Percentiles rank a stretch among this genome's conserved stretches.
These are phyloP conservation scores for Capillidium heterosporum DNA, from an alignment of 371 early-diverging fungal genomes.

Conservation along the genomic window DNA sequence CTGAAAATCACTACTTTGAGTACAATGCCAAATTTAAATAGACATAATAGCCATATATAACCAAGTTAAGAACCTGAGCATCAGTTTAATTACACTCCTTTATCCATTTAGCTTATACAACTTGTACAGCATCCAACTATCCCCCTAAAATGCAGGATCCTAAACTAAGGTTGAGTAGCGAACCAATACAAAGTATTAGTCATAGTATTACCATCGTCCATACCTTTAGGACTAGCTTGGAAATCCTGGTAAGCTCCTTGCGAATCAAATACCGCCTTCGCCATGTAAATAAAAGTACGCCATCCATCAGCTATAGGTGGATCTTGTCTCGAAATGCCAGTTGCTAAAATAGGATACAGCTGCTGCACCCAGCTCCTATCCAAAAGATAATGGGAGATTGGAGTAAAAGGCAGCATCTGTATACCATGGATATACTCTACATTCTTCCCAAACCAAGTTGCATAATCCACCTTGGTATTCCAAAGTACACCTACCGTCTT, in stretches of 20 bases:
- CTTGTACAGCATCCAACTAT: no score
- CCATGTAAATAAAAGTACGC: slow-evolving; percentile 31
- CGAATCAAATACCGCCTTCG: slow-evolving; percentile 27
- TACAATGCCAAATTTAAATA: no score
- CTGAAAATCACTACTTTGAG: no score
- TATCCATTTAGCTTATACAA: no score
- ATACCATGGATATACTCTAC: slow-evolving; percentile 59
- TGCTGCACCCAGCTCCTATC: slow-evolving; percentile 31
- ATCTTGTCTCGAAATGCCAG: slow-evolving; percentile 7
- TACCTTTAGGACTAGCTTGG: background rate
- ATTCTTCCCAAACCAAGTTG: slow-evolving; percentile 12
- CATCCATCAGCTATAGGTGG: slow-evolving; percentile 21
- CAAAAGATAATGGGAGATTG: slow-evolving; percentile 31
- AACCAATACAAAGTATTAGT: slow-evolving; percentile 35
- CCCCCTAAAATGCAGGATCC: no score
- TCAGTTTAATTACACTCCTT: no score
- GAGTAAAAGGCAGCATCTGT: slow-evolving; percentile 62
- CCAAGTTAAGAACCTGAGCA: no score
- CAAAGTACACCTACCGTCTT: slow-evolving; percentile 53
- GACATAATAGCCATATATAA: no score
- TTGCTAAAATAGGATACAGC: slow-evolving; percentile 13
- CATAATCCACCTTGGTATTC: slow-evolving; percentile 50
- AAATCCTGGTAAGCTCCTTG: background rate
- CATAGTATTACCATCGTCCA: slow-evolving; percentile 40
- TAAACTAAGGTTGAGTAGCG: slow-evolving; percentile 16